A percentile compares a stretch with the other conserved stretches of the same genome.
Evolutionary conservation across 441 rosid genomes (phyloP).

Genomic region (Breynia disticha): DNA sequence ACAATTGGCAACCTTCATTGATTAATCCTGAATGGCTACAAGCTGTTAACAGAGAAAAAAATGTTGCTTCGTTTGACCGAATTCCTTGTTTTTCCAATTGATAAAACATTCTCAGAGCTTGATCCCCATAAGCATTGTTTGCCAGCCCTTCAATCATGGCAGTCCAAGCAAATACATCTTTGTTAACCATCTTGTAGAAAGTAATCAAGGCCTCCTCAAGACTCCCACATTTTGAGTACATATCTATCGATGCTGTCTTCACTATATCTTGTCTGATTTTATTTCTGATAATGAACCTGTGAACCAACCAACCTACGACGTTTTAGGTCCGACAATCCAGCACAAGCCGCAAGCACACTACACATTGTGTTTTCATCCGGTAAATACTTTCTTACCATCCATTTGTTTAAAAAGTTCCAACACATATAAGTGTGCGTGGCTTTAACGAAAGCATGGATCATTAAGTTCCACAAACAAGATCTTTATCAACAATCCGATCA

Average conservation of each 20-base stretch:
- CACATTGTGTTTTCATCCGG: constrained; percentile 23
- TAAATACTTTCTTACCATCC: constrained; percentile 7
- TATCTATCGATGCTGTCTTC: constrained; percentile 22
- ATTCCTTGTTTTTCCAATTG: constrained; percentile 21
- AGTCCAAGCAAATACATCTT: constrained; percentile 24
- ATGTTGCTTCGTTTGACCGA: constrained; percentile 21
- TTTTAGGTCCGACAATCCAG: constrained; percentile 18
- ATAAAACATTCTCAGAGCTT: constrained; percentile 20
- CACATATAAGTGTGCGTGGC: constrained; percentile 15
- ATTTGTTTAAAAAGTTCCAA: constrained; percentile 21
- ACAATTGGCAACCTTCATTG: constrained; percentile 20
- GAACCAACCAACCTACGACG: constrained; percentile 17
- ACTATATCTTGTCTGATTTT: constrained; percentile 17
- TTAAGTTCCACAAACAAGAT: constrained; percentile 23
- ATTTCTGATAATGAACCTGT: constrained; percentile 15
- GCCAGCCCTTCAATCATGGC: constrained; percentile 30
- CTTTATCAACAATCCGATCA: constrained; percentile 15
- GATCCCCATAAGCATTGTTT: constrained; percentile 19
- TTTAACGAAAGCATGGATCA: constrained; percentile 22
- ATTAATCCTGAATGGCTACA: constrained; percentile 28
- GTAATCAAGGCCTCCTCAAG: constrained; percentile 23
- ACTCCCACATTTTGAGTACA: constrained; percentile 29
- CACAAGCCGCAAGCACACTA: constrained; percentile 22
- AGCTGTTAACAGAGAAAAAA: constrained; percentile 19
- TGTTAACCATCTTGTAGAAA: constrained; percentile 24